phyloP scores from a whole-genome alignment of 495 filamentous ascomycete genomes.

The Bacidia rubella region DNA sequence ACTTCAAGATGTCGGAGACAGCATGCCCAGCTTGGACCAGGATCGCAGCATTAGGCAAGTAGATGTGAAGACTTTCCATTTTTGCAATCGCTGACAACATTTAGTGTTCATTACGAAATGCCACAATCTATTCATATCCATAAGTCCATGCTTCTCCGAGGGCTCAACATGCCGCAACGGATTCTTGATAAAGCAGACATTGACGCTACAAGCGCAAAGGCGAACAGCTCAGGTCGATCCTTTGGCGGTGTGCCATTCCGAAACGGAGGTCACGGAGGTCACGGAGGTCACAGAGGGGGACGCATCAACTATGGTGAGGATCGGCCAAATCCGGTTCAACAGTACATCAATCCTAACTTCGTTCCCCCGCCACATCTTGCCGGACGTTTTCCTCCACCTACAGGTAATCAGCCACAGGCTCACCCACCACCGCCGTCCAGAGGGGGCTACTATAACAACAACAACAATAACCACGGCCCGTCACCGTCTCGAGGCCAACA shows the following conservation, averaged over 20 bases:
- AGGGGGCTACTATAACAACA: background rate
- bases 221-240: slow-evolving; percentile 43
- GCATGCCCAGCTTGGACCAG: slow-evolving; percentile 65
- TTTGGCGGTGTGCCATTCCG: slow-evolving; percentile 50
- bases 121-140: slow-evolving; percentile 57
- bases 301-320: slow-evolving; percentile 34
- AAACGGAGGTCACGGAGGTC: slow-evolving; percentile 26
- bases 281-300: slow-evolving; percentile 32
- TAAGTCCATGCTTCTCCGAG: slow-evolving; percentile 88
- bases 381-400: slow-evolving; percentile 13
- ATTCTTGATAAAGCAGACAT: slow-evolving; percentile 64
- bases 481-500: slow-evolving; percentile 5
- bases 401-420: slow-evolving; percentile 1
- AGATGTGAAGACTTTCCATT: background rate
- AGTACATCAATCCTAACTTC: slow-evolving; percentile 39
- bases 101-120: slow-evolving; percentile 72
- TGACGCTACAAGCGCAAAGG: slow-evolving; percentile 47
- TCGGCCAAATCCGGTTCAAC: slow-evolving; percentile 41
- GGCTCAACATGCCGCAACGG: slow-evolving; percentile 55
- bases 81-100: slow-evolving; percentile 22
- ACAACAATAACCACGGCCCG: slow-evolving; percentile 7
- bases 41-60: slow-evolving; percentile 72
- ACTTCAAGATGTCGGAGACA: slow-evolving; percentile 32
- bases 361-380: slow-evolving; percentile 21
- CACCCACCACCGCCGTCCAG: slow-evolving; percentile 2